phyloP scores from a whole-genome alignment of 805 yeast genomes.

The Suhomyces faveliae region DNA sequence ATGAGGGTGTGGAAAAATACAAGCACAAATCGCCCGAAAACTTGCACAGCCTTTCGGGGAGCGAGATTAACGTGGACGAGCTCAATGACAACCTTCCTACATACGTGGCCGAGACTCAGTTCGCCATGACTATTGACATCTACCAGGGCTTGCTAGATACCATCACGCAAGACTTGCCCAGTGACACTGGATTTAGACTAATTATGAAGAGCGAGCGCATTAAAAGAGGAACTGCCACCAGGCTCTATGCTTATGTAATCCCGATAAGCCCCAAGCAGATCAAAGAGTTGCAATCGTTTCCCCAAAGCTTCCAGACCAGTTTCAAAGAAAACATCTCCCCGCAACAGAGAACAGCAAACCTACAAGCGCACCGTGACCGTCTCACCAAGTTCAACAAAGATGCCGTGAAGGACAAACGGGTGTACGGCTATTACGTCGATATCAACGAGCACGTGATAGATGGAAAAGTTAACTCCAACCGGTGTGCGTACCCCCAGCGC shows the following conservation, averaged over 20 bases:
- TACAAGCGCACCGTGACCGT: constrained; percentile 23
- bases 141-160: constrained; percentile 30
- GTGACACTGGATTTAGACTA: constrained; percentile 26
- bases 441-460: constrained; percentile 19
- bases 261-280: constrained; percentile 25
- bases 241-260: constrained; percentile 29
- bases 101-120: constrained; percentile 65
- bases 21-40: constrained; percentile 9
- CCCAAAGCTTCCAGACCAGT: constrained; percentile 29
- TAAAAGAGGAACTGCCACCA: constrained; percentile 8
- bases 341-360: constrained; percentile 22
- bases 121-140: constrained; percentile 38
- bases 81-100: constrained; percentile 37
- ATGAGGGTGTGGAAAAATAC: constrained; percentile 13
- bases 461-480: constrained; percentile 11
- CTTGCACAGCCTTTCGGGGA: constrained; percentile 1
- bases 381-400: constrained; percentile 25
- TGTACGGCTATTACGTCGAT: constrained; percentile 23
- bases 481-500: constrained; percentile 25
- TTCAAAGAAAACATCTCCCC: constrained; percentile 25
- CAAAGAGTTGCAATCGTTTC: constrained; percentile 23
- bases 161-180: constrained; percentile 26
- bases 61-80: constrained; percentile 4
- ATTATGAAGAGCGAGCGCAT: constrained; percentile 18
- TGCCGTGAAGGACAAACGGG: constrained; percentile 15